Base-by-base conservation (phyloP, 108 stramenopile genomes). In the Skeletonema menzelii region DNA sequence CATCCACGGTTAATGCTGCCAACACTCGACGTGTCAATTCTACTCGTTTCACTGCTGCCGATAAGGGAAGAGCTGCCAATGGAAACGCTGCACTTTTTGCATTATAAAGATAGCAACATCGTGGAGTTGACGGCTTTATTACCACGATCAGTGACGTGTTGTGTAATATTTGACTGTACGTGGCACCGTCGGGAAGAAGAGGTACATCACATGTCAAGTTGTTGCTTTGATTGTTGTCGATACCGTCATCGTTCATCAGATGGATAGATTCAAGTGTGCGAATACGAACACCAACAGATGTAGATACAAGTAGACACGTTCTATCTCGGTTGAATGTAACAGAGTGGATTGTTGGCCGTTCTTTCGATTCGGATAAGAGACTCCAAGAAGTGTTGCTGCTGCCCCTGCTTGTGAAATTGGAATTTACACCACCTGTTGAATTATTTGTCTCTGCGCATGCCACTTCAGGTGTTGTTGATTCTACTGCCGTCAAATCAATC, bases 31-130 rank as follows among this genome's bases (percentile, higher is more conserved):
- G 67, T 53, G 61, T 67, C 42, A 80, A 60, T 32, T 80, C 79
- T 27, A 69, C 72, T 14, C 79, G 67, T 65, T 73, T 80, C 8
- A 80, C 67, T 27, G 79, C 79, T 24, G 79, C 79, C 31, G 72
- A 73, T 37, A 80, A 67, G 12, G 79, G 72, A 22, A 80, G 38
- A 8, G 72, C 67, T 19, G 72, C 72, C 30, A 80, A 53, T 37
- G 72, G 63, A 47, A 35, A 58, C 14, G 71, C 14, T 6, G 72
- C 27, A 56, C 60, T 80, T 37, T 69, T 69, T 27, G 62, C 72
- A 59, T 80, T 69, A 63, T 73, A 73, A 15, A 80, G 60, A 46
- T 57, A 80, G 57, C 66, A 67, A 31, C 79, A 80, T 38, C 72
- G 70, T 11, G 79, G 79, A 34, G 67, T 63, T 19, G 67, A 63